Base-by-base conservation (phyloP, 2,329 filamentous ascomycete species). In the Juglanconis juglandina region DNA sequence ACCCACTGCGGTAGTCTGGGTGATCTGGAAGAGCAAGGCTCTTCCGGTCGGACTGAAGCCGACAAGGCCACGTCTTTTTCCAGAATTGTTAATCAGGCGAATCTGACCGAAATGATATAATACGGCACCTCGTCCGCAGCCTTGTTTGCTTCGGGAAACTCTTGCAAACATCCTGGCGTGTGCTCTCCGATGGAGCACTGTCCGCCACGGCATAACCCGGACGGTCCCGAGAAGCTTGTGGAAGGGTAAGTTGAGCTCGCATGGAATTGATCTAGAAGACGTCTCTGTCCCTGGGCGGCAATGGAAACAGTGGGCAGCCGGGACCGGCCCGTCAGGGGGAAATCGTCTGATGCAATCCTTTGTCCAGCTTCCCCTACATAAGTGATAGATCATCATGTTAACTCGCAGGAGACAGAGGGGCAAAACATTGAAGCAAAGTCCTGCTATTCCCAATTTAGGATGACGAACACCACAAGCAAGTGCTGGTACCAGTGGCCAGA, bases 161-260 rank as follows among this genome's bases (percentile, higher is more conserved):
- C 6, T 7, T 17, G 24, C 30, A 35, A 33, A 32, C 32, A 17
- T 4, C 5, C 30, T 14, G 14, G 13, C 14, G 32, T 17, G 32
- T 54, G 52, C 34, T 44, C 32, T 46, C 11, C 42, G n/a, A 39
- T 11, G n/a, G 11, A 55, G 32, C 41, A 17, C 17, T 30, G 32
- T 55, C 14, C 33, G 39, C 37, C 9, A 32, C 59, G 54, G 59
- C 54, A 58, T 58, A 46, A 53, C 49, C 59, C 59, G 59, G 50
- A 41, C 54, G 56, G 54, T 53, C 59, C 53, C 49, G 53, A 41
- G 51, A 42, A 53, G 49, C 53, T 60, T 53, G 54, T 56, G 10
- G 34, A 56, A 56, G 37, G 47, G 53, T n/a, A 49, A 33, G 24
- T 39, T 30, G 48, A 57, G 47, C 41, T 48, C 47, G 51, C 48